phyloP scores from a whole-genome alignment of 345 rosid genomes.

The Lumnitzera littorea region DNA sequence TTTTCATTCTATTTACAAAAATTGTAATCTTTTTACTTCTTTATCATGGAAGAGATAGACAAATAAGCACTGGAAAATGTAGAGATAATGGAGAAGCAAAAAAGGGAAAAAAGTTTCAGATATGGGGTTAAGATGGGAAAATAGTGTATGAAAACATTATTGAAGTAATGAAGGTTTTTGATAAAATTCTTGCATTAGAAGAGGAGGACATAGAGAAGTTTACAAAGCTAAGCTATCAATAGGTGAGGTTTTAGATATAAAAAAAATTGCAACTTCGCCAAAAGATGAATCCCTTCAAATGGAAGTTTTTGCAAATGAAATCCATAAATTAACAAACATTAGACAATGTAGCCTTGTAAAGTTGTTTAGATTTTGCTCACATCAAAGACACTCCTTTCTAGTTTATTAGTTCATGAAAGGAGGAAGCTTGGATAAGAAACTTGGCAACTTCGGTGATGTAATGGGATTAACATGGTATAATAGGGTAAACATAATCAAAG shows the following conservation, averaged over 20 bases:
- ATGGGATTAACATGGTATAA: no score
- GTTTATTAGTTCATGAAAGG: conserved; percentile 22
- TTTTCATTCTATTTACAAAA: not conserved
- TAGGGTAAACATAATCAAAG: no score
- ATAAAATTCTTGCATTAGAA: conserved; percentile 13
- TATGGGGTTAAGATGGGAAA: conserved; percentile 12
- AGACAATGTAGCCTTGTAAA: conserved; percentile 27
- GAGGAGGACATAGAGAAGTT: conserved; percentile 16
- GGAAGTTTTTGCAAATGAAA: conserved; percentile 23
- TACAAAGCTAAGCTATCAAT: conserved; percentile 14
- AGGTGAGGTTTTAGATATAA: conserved; percentile 13
- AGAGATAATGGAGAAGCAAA: not conserved
- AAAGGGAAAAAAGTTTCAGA: not conserved
- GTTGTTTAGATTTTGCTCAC: conserved; percentile 19
- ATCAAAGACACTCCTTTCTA: conserved; percentile 13
- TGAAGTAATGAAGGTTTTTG: conserved; percentile 11
- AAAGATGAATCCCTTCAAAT: not conserved
- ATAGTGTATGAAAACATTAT: conserved; percentile 11
- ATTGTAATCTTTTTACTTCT: not conserved
- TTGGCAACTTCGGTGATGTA: no score
- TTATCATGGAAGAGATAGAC: not conserved
- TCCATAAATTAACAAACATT: conserved; percentile 6
- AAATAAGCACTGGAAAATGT: not conserved
- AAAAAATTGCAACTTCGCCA: conserved; percentile 5
- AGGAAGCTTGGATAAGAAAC: conserved; percentile 12